phyloP scores from a whole-genome alignment of 441 rosid genomes.

The Croton laevigatus region DNA sequence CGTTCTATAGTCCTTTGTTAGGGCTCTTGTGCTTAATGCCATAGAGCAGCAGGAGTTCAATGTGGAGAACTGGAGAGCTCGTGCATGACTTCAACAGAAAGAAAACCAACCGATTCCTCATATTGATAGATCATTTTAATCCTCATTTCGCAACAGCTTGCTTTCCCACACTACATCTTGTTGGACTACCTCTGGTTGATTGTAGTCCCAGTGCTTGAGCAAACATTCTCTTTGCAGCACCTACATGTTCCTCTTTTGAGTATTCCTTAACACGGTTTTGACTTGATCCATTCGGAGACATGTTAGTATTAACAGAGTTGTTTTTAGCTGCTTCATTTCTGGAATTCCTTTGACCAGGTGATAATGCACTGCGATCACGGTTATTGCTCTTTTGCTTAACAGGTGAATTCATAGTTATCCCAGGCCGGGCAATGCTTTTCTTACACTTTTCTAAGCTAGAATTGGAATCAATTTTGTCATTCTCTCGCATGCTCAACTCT shows the following conservation, averaged over 20 bases:
- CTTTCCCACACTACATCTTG: constrained; percentile 32
- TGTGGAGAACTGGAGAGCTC: neutral
- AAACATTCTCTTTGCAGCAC: constrained; percentile 70
- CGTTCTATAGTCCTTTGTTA: neutral
- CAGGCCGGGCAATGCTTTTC: constrained; percentile 14
- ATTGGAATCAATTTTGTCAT: constrained; percentile 26
- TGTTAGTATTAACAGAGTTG: constrained; percentile 11
- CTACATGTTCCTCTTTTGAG: constrained; percentile 49
- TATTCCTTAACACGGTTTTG: constrained; percentile 32
- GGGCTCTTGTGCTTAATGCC: neutral
- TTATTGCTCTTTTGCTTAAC: constrained; percentile 25
- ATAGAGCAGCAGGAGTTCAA: neutral
- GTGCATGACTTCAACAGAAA: neutral
- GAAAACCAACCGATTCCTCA: neutral
- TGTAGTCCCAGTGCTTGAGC: constrained; percentile 61
- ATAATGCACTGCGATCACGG: constrained; percentile 8
- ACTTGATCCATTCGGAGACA: constrained; percentile 22
- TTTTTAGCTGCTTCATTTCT: constrained; percentile 24
- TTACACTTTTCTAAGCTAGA: constrained; percentile 22
- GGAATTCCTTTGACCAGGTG: constrained; percentile 25
- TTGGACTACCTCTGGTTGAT: constrained; percentile 30
- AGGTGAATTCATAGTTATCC: constrained; percentile 8
- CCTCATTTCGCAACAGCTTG: constrained; percentile 20
- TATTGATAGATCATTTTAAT: neutral
- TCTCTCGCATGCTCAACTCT: constrained; percentile 21